Percentiles rank a stretch among this genome's conserved stretches.
These are phyloP conservation scores for Adenanthera pavonina DNA, from an alignment of 306 rosid genomes.

Conservation along the genomic window DNA sequence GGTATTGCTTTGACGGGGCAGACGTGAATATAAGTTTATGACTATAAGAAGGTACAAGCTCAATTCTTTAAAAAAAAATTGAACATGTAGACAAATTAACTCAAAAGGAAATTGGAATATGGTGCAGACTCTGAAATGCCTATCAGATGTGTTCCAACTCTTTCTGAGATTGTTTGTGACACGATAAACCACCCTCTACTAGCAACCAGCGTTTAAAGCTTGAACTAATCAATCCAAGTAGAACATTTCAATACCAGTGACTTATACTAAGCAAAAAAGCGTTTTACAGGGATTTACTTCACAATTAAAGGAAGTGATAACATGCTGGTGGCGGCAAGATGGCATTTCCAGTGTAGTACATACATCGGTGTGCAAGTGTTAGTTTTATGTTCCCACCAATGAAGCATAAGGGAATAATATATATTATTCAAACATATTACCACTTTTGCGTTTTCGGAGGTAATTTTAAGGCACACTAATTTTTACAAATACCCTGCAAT, in stretches of 20 bases:
- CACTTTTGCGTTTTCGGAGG: constrained; percentile 11
- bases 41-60: constrained; percentile 17
- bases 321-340: constrained; percentile 21
- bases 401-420: constrained; percentile 5
- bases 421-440: constrained; percentile 10
- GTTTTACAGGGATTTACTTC: constrained; percentile 11
- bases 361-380: not conserved
- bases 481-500: not conserved
- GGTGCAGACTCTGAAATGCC: not conserved
- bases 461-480: constrained; percentile 9
- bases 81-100: constrained; percentile 4
- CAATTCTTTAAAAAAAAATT: not conserved
- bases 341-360: constrained; percentile 23
- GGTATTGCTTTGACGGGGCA: constrained; percentile 6
- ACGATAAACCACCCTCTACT: constrained; percentile 21
- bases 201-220: constrained; percentile 28
- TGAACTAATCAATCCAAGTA: constrained; percentile 17
- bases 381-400: constrained; percentile 25
- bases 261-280: constrained; percentile 10
- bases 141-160: constrained; percentile 32
- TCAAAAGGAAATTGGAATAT: not conserved
- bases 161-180: constrained; percentile 3
- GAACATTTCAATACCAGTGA: constrained; percentile 26
- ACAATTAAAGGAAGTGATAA: constrained; percentile 27
- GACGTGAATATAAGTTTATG: constrained; percentile 4